Evolutionary conservation across 768 basidiomycete species (phyloP), one percentile per base, ranked within the genome.

Genomic region (Mycena venus): DNA sequence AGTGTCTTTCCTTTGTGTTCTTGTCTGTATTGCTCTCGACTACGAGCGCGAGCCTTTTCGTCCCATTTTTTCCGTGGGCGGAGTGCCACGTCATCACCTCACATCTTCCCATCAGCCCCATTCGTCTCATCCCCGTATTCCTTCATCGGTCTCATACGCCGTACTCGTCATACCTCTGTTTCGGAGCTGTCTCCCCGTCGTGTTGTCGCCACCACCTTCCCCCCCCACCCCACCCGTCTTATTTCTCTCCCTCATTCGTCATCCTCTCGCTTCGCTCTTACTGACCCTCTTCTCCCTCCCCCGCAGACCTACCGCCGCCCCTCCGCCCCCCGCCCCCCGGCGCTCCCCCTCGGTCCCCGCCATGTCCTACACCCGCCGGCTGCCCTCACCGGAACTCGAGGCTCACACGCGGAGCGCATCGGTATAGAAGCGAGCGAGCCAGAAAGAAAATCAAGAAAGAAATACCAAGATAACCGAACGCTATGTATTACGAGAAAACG

Each of bases 251-350:
- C 58, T 40, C 58, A 19, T 19, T 19, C 17, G 15, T 19, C 58
- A 3, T 38, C 58, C 34, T 29, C 32, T 38, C 31, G 10, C 34
- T 38, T 25, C 14, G 9, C 12, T 38, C 38, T 29, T 34, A 9
- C 58, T 60, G 21, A 60, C 36, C 58, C 40, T 10, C 60, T n/a
- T n/a, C 34, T 29, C 38, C 40, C 25, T 38, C 12, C 36, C 15
- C 25, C 58, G 10, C 38, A 61, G 60, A 61, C 60, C 19, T 42
- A 61, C 60, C 60, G 60, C 60, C 38, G 38, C 60, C 38, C 60
- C 60, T 1, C 60, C 36, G 23, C 60, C 3, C 36, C 29, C 60
- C 36, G 21, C 60, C 0, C 38, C 60, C 23, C 36, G 36, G 29
- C 29, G 29, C 34, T 23, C 58, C n/a, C n/a, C 60, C 21, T 49